A percentile compares a stretch with the other conserved stretches of the same genome.
Evolutionary conservation across 2,329 filamentous ascomycete species (phyloP).

Genomic region (Samsoniella hepiali): DNA sequence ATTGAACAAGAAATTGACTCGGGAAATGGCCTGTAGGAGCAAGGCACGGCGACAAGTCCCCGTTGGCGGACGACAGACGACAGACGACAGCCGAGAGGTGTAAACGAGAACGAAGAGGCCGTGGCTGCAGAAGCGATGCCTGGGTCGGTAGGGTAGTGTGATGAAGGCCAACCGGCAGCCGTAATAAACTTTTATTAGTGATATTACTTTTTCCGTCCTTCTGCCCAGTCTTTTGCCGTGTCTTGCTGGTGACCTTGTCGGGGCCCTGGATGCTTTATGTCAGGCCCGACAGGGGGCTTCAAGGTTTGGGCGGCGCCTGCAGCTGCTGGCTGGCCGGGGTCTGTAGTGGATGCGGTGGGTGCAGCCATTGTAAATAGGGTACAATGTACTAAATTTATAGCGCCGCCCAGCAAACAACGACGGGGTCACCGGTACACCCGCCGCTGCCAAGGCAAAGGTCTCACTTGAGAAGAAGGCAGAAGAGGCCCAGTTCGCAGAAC

Average conservation of each 20-base stretch:
- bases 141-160: background rate
- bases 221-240: background rate
- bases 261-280: conserved; percentile 16
- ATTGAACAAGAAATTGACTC: background rate
- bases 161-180: background rate
- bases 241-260: background rate
- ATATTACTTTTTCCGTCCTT: background rate
- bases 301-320: background rate
- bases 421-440: background rate
- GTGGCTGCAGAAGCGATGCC: background rate
- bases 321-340: background rate
- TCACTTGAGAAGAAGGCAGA: background rate
- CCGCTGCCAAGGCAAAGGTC: conserved; percentile 4
- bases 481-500: background rate
- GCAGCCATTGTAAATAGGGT: conserved; percentile 6
- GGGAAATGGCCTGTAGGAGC: background rate
- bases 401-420: background rate
- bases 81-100: background rate
- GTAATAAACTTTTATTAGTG: background rate
- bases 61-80: background rate
- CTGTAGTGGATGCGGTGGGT: background rate
- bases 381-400: conserved; percentile 5
- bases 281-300: conserved; percentile 3
- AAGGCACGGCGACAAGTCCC: background rate
- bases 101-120: background rate